A percentile compares a stretch with the other conserved stretches of the same genome.
Evolutionary conservation across 176 grass and related monocot genomes (phyloP).

Genomic region (Rhynchospora breviuscula): DNA sequence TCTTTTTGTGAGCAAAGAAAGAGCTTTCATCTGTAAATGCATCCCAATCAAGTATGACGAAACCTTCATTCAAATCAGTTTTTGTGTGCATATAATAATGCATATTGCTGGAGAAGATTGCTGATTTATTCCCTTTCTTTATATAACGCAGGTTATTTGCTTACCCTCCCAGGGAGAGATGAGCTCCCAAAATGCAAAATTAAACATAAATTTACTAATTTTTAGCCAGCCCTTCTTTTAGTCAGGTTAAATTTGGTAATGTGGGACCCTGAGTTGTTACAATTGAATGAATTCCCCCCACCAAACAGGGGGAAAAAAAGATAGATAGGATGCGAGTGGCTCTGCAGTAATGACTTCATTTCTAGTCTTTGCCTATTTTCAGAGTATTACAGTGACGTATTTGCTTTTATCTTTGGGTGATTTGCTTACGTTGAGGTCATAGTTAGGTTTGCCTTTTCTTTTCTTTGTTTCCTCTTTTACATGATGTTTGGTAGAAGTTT

Average conservation of each 20-base stretch:
- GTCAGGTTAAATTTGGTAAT: neutral
- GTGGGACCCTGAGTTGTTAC: constrained; percentile 18
- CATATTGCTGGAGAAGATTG: constrained; percentile 3
- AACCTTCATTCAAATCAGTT: neutral
- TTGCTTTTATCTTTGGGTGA: neutral
- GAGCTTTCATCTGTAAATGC: constrained; percentile 62
- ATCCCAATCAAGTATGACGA: constrained; percentile 54
- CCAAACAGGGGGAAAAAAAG: no score
- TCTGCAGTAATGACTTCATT: neutral
- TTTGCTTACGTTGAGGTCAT: neutral
- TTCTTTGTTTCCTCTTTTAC: neutral
- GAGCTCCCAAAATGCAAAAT: constrained; percentile 18
- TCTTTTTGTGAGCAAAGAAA: constrained; percentile 37
- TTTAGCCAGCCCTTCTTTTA: constrained; percentile 5
- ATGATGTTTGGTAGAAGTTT: neutral
- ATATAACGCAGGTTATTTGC: constrained; percentile 13
- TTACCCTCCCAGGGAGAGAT: constrained; percentile 4
- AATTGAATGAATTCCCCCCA: constrained; percentile 4
- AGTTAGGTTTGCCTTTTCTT: neutral
- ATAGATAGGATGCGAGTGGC: constrained; percentile 5
- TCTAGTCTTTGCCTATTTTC: neutral
- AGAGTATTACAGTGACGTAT: neutral
- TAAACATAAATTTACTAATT: neutral
- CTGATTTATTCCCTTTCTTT: neutral
- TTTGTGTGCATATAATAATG: constrained; percentile 12